A percentile compares a stretch with the other conserved stretches of the same genome.
These are phyloP conservation scores for Leccinum obscurum DNA, from an alignment of 768 basidiomycete species.

Conservation along the genomic window DNA sequence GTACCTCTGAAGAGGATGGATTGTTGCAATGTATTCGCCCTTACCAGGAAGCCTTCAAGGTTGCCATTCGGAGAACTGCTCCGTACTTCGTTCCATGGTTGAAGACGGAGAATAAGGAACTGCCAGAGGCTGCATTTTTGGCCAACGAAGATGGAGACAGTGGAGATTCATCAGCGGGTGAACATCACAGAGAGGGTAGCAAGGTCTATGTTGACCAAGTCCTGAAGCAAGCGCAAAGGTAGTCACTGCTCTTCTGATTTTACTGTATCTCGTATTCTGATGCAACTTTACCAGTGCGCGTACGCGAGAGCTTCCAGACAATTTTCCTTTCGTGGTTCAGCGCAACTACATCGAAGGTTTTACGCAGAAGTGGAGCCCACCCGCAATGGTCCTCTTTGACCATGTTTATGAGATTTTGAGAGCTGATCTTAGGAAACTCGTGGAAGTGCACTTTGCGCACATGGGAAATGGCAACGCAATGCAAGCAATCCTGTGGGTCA, in stretches of 20 bases:
- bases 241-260: constrained; percentile 16
- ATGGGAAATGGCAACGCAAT: constrained; percentile 55
- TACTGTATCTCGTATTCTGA: background rate
- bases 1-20: constrained; percentile 51
- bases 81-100: constrained; percentile 59
- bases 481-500: constrained; percentile 46
- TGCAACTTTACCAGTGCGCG: constrained; percentile 47
- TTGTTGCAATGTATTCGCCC: constrained; percentile 58
- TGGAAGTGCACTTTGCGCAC: constrained; percentile 48
- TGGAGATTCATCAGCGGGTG: background rate
- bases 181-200: background rate
- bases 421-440: constrained; percentile 42
- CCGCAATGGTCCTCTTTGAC: constrained; percentile 47
- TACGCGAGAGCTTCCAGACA: constrained; percentile 68
- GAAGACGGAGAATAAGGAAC: constrained; percentile 5
- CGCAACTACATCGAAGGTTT: constrained; percentile 46
- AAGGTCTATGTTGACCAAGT: constrained; percentile 56
- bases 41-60: constrained; percentile 46
- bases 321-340: constrained; percentile 65
- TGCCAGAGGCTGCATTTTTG: constrained; percentile 33
- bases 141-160: constrained; percentile 38
- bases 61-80: constrained; percentile 49
- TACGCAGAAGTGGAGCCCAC: constrained; percentile 48
- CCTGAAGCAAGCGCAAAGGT: constrained; percentile 46
- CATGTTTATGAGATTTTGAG: constrained; percentile 38